These are phyloP conservation scores for Crucibulum laeve DNA, from an alignment of 768 basidiomycete species.

Conservation along the genomic window DNA sequence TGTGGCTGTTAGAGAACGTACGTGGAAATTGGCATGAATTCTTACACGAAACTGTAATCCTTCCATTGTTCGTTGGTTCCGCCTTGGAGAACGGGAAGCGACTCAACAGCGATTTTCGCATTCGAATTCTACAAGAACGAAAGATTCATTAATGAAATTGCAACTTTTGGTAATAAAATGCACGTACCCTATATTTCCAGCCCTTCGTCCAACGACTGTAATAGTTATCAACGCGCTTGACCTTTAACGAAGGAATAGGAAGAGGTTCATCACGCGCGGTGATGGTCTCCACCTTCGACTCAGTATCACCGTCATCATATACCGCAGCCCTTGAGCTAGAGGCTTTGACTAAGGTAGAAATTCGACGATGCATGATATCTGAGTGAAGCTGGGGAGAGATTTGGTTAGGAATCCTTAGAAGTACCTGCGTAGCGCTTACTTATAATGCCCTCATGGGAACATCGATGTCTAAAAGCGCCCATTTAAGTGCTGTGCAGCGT, in stretches of 20 bases:
- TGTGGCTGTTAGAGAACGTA: neutral
- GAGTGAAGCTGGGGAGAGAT: no score
- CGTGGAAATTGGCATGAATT: neutral
- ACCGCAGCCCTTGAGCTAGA: constrained; percentile 9
- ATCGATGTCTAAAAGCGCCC: no score
- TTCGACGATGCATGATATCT: constrained; percentile 22
- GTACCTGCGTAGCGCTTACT: no score
- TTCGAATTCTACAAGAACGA: constrained; percentile 38
- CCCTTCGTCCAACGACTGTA: constrained; percentile 51
- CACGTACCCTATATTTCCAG: constrained; percentile 51
- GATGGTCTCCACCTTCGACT: constrained; percentile 26
- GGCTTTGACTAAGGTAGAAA: constrained; percentile 19
- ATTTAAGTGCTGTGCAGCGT: no score
- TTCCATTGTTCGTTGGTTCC: constrained; percentile 51
- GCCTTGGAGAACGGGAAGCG: constrained; percentile 30
- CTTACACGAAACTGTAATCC: constrained; percentile 51
- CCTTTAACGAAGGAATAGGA: constrained; percentile 44
- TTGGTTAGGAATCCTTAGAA: no score
- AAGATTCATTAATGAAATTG: neutral
- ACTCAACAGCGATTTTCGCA: constrained; percentile 48
- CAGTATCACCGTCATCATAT: constrained; percentile 19
- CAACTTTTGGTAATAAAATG: neutral
- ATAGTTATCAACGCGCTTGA: constrained; percentile 59
- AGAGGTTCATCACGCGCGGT: constrained; percentile 29
- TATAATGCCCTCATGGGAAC: no score